Evolutionary conservation across 495 filamentous ascomycete species (phyloP).

Genomic region (Poronia punctata): DNA sequence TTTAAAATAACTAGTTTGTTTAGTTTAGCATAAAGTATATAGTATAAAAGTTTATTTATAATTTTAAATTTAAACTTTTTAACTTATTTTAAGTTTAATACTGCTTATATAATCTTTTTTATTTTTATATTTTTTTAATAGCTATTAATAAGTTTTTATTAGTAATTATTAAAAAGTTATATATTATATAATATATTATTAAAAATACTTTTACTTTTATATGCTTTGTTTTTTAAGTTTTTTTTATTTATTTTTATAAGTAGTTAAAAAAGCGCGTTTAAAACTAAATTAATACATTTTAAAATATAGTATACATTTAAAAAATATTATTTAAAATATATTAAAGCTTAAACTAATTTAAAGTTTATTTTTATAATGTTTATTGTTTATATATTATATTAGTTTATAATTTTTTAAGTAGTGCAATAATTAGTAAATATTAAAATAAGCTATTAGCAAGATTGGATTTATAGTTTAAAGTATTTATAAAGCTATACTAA

Average conservation of each 20-base stretch:
- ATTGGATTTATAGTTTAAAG: not conserved
- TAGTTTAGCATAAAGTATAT: not conserved
- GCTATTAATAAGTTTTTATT: too few relatives aligned
- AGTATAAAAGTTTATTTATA: not conserved
- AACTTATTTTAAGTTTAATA: too few relatives aligned
- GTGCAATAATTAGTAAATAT: slow-evolving; percentile 1
- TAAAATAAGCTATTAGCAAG: not conserved
- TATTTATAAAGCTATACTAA: not conserved
- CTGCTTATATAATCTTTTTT: too few relatives aligned
- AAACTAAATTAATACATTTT: not conserved
- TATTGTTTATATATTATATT: not conserved
- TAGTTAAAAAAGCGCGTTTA: not conserved
- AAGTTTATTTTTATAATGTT: slow-evolving; percentile 4
- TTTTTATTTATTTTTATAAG: not conserved
- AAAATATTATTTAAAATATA: slow-evolving; percentile 1
- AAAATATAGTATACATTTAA: slow-evolving; percentile 2
- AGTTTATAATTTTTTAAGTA: slow-evolving; percentile 4
- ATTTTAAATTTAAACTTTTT: too few relatives aligned
- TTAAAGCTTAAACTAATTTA: not conserved
- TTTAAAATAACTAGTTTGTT: not conserved
- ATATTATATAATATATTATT: not conserved
- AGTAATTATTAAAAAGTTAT: too few relatives aligned
- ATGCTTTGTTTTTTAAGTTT: not conserved
- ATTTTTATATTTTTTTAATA: too few relatives aligned
- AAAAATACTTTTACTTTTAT: not conserved